Percentiles rank a stretch among this genome's conserved stretches.
Evolutionary conservation across 345 rosid genomes (phyloP).

Genomic region (Ailanthus altissimus): DNA sequence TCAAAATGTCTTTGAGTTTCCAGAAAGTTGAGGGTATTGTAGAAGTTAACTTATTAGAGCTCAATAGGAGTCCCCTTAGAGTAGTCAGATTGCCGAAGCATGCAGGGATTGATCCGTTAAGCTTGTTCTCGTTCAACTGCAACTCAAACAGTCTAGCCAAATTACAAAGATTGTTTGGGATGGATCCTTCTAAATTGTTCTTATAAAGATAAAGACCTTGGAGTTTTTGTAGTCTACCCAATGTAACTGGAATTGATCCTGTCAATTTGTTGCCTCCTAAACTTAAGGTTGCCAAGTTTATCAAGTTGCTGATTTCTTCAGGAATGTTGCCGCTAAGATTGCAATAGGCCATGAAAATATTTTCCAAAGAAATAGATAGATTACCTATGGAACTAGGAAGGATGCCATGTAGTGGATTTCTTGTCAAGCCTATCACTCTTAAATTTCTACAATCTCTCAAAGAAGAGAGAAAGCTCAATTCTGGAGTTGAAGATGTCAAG

Average conservation of each 20-base stretch:
- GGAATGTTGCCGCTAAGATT: slow-evolving; percentile 17
- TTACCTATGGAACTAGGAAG: slow-evolving; percentile 13
- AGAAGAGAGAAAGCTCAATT: slow-evolving; percentile 17
- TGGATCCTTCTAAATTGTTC: slow-evolving; percentile 1
- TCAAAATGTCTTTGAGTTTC: slow-evolving; percentile 17
- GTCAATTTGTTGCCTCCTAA: slow-evolving; percentile 14
- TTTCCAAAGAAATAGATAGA: slow-evolving; percentile 9
- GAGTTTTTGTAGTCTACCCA: slow-evolving; percentile 10
- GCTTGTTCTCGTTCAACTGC: not conserved
- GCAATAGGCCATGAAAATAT: not conserved
- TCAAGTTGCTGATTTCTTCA: slow-evolving; percentile 17
- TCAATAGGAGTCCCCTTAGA: not conserved
- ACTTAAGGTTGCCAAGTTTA: not conserved
- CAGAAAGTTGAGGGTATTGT: slow-evolving; percentile 23
- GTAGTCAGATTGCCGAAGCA: slow-evolving; percentile 16
- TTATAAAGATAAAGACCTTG: slow-evolving; percentile 9
- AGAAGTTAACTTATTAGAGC: slow-evolving; percentile 18
- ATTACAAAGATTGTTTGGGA: slow-evolving; percentile 12
- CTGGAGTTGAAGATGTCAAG: slow-evolving; percentile 4
- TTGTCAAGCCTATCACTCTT: not conserved
- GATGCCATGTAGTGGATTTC: slow-evolving; percentile 12
- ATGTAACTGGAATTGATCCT: slow-evolving; percentile 10
- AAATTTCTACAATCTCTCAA: slow-evolving; percentile 14
- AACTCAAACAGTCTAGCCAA: not conserved
- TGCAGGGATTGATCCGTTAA: not conserved